phyloP scores from a whole-genome alignment of 2,329 filamentous ascomycete genomes.

The Phyllosticta citribraziliensis region DNA sequence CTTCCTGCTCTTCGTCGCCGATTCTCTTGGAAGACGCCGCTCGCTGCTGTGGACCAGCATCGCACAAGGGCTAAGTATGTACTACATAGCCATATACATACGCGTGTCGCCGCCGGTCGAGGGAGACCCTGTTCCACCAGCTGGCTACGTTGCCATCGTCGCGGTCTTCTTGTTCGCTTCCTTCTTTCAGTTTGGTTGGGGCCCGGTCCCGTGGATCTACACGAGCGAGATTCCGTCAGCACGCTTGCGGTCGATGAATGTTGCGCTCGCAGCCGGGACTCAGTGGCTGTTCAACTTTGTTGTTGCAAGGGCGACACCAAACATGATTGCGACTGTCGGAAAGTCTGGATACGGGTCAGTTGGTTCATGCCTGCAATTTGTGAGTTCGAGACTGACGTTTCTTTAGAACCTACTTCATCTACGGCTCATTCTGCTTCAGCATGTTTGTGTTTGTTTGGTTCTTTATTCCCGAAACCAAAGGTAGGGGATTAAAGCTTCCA shows the following conservation, averaged over 20 bases:
- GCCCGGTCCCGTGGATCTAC: slow-evolving; percentile 64
- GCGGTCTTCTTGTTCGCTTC: slow-evolving; percentile 64
- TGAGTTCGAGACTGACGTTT: slow-evolving; percentile 17
- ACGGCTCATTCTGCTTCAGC: slow-evolving; percentile 53
- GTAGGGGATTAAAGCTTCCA: slow-evolving; percentile 19
- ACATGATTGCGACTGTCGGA: slow-evolving; percentile 52
- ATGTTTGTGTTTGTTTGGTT: slow-evolving; percentile 60
- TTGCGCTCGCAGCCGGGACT: slow-evolving; percentile 56
- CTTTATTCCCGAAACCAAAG: slow-evolving; percentile 65
- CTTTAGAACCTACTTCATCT: slow-evolving; percentile 58
- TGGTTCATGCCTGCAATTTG: not conserved
- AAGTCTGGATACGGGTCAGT: slow-evolving; percentile 22
- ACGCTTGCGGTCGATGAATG: slow-evolving; percentile 55
- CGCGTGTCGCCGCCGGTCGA: slow-evolving; percentile 48
- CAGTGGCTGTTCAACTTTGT: slow-evolving; percentile 71
- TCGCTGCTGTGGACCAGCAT: slow-evolving; percentile 55
- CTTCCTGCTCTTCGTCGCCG: slow-evolving; percentile 59
- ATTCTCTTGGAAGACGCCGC: slow-evolving; percentile 57
- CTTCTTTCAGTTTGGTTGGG: slow-evolving; percentile 55
- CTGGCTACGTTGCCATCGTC: slow-evolving; percentile 60
- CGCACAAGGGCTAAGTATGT: slow-evolving; percentile 60
- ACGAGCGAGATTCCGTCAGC: slow-evolving; percentile 61
- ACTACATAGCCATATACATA: slow-evolving; percentile 63
- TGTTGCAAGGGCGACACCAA: slow-evolving; percentile 55
- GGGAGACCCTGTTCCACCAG: slow-evolving; percentile 47